These are phyloP conservation scores for Amaranthus palmeri DNA, from an alignment of 148 eudicot genomes.

Conservation along the genomic window DNA sequence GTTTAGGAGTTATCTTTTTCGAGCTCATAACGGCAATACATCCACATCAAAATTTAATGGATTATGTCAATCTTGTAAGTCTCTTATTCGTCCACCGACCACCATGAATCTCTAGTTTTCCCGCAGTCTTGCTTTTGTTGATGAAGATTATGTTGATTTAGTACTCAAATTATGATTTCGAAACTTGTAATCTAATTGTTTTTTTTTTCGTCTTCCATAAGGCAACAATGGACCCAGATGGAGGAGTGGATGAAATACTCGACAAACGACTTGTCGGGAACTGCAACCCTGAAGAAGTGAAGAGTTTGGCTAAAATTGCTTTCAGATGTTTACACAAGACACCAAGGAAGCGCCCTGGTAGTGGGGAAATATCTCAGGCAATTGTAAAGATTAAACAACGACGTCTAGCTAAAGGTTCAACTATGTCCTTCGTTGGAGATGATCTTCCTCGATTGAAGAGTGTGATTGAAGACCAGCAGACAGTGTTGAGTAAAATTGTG, in stretches of 20 bases:
- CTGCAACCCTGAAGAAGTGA: constrained; percentile 58
- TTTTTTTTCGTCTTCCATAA: constrained; percentile 17
- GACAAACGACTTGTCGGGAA: constrained; percentile 59
- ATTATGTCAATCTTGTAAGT: constrained; percentile 88
- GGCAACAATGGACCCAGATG: constrained; percentile 94
- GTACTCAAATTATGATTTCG: background rate
- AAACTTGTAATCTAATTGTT: background rate
- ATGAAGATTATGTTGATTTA: background rate
- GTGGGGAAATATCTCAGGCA: constrained; percentile 69
- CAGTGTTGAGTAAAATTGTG: constrained; percentile 56
- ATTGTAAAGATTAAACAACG: constrained; percentile 65
- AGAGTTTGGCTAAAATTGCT: constrained; percentile 66
- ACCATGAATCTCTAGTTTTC: background rate
- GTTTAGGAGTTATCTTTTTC: constrained; percentile 86
- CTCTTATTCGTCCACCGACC: background rate
- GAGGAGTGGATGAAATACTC: constrained; percentile 87
- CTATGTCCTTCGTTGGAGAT: constrained; percentile 57
- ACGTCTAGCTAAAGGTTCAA: constrained; percentile 43
- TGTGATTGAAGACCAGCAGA: constrained; percentile 62
- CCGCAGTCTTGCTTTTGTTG: background rate
- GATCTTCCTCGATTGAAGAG: constrained; percentile 53
- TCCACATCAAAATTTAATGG: constrained; percentile 93
- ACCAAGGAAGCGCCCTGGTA: constrained; percentile 78
- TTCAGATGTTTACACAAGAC: constrained; percentile 72
- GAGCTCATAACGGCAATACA: constrained; percentile 95